Evolutionary conservation across 768 basidiomycete species (phyloP), one percentile per base, ranked within the genome.

Genomic region (Trametes gibbosa): DNA sequence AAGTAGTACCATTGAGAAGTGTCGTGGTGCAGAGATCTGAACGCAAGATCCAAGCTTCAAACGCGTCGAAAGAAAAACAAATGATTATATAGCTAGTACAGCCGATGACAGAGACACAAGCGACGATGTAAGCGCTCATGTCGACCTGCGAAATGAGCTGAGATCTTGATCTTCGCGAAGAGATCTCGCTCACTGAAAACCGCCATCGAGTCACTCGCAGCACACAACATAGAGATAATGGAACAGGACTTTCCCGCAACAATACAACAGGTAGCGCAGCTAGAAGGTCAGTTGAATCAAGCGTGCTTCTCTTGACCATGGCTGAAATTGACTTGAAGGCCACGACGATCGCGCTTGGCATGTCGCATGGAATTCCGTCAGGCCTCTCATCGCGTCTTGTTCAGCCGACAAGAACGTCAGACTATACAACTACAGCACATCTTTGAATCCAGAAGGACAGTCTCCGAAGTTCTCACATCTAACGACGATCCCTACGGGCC

Each of bases 401-500:
- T 98, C 96, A 5, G 85, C 90, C 6, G 97, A 99, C 75, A 97
- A 93, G 73, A 84, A 92, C 2, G 88, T 98, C 55, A 82, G 94
- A 41, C 74, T 98, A 47, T 98, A 92, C 70, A 77, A 77, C 24
- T 98, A 95, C 75, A 58, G 64, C 16, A 41, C 68, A 4, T 63
- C 69, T 0, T 56, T 69, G 17, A 13, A 50, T 8, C 2, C 56
- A n/a, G 29, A 53, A 13, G 56, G 8, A 24, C 49, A 69, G 6
- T 64, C 72, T 52, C 51, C 67, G 55, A 71, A 50, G 27, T 89
- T 92, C 71, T 72, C 77, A 7, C 77, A 83, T 51, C 67, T 85
- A 32, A 78, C 84, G 0, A 83, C 86, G 5, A 90, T 98, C 60
- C 78, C 82, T 1, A 95, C 94, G 0, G 91, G 86, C 7, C 97